These are phyloP conservation scores for Ustilago curta DNA, from an alignment of 1,284 basidiomycete genomes.

Conservation along the genomic window DNA sequence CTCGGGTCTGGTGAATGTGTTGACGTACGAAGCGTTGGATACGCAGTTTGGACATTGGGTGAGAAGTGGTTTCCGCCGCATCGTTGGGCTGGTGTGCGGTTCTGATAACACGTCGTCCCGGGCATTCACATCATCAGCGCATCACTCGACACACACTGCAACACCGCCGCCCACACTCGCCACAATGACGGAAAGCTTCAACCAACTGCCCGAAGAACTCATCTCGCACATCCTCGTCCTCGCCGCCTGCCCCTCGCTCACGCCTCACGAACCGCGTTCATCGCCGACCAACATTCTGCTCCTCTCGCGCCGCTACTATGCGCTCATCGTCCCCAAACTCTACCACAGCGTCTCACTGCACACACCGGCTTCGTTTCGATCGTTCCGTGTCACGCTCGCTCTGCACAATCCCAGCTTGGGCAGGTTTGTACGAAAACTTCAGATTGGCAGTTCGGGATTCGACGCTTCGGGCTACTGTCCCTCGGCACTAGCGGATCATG, in stretches of 20 bases:
- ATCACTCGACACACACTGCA: not conserved
- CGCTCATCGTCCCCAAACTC: slow-evolving; percentile 42
- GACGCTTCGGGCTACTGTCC: slow-evolving; percentile 56
- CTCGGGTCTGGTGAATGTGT: slow-evolving; percentile 26
- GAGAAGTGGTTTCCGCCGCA: not conserved
- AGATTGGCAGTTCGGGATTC: slow-evolving; percentile 50
- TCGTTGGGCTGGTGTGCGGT: slow-evolving; percentile 9
- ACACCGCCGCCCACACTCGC: not conserved
- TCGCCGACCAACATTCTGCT: slow-evolving; percentile 47
- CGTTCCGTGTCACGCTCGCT: slow-evolving; percentile 46
- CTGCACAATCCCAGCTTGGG: slow-evolving; percentile 57
- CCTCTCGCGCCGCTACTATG: slow-evolving; percentile 44
- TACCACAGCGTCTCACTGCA: slow-evolving; percentile 52
- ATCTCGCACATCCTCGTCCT: slow-evolving; percentile 44
- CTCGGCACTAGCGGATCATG: slow-evolving; percentile 43
- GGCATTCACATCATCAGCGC: not conserved
- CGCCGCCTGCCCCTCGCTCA: slow-evolving; percentile 45
- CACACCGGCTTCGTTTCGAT: slow-evolving; percentile 39
- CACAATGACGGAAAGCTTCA: slow-evolving; percentile 15
- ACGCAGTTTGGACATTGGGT: slow-evolving; percentile 18
- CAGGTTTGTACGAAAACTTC: slow-evolving; percentile 28
- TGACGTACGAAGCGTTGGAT: slow-evolving; percentile 34
- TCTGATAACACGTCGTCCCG: not conserved
- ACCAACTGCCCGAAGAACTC: slow-evolving; percentile 45
- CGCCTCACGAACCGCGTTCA: slow-evolving; percentile 34